Percentiles rank a stretch among this genome's conserved stretches.
phyloP scores from a whole-genome alignment of 306 rosid genomes.

The Sphenostylis stenocarpa region DNA sequence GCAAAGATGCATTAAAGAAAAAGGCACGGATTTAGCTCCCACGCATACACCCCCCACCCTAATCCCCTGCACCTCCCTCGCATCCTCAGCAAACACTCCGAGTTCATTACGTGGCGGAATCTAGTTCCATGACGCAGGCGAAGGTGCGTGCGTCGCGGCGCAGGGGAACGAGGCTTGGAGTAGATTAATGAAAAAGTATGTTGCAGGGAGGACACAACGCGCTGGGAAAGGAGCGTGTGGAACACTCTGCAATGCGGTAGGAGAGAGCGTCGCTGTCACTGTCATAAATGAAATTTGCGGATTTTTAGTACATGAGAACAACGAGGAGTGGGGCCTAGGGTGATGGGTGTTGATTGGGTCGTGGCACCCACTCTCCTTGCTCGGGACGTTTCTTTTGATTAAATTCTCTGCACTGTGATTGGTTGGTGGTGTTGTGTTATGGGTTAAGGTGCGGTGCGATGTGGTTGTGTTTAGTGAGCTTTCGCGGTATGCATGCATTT shows the following conservation, averaged over 20 bases:
- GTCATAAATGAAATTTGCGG: slow-evolving; percentile 43
- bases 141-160: not conserved
- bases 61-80: slow-evolving; percentile 31
- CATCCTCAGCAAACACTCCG: not conserved
- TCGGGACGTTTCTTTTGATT: not conserved
- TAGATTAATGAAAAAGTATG: slow-evolving; percentile 18
- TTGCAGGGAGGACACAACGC: slow-evolving; percentile 38
- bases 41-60: not conserved
- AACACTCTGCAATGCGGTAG: slow-evolving; percentile 35
- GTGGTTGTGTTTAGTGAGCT: slow-evolving; percentile 7
- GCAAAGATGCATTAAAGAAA: slow-evolving; percentile 29
- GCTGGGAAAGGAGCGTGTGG: slow-evolving; percentile 35
- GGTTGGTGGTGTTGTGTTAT: slow-evolving; percentile 21
- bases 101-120: slow-evolving; percentile 32
- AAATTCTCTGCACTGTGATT: slow-evolving; percentile 36
- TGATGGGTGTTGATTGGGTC: slow-evolving; percentile 46
- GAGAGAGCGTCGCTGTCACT: slow-evolving; percentile 51
- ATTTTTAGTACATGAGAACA: slow-evolving; percentile 42
- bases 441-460: slow-evolving; percentile 6
- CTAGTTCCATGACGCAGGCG: not conserved
- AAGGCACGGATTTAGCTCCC: not conserved
- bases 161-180: not conserved
- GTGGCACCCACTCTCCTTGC: slow-evolving; percentile 47
- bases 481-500: slow-evolving; percentile 24
- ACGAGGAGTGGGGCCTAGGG: slow-evolving; percentile 30